Evolutionary conservation across 2,329 filamentous ascomycete species (phyloP).

Genomic region (Parascedosporium putredinis): DNA sequence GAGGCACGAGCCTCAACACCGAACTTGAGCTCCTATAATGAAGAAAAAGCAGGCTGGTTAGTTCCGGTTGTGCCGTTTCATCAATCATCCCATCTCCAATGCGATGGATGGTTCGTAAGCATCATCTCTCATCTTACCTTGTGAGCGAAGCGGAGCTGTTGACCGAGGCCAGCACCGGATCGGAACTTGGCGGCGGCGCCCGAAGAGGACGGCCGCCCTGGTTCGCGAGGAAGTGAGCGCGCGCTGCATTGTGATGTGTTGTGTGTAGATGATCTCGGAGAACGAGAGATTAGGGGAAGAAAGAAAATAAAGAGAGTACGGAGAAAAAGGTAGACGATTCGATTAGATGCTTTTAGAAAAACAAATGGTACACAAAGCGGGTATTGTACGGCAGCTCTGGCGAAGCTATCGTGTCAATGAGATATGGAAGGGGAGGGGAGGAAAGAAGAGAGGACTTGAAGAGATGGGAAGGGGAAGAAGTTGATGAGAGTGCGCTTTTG

Average conservation of each 20-base stretch:
- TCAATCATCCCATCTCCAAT: not conserved
- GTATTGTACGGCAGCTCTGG: constrained; percentile 10
- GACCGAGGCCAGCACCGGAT: constrained; percentile 55
- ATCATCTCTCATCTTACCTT: constrained; percentile 52
- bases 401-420: not conserved
- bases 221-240: constrained; percentile 69
- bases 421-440: not conserved
- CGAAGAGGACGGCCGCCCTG: constrained; percentile 70
- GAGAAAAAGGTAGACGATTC: constrained; percentile 12
- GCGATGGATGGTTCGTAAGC: not conserved
- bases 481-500: constrained; percentile 13
- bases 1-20: constrained; percentile 87
- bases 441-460: constrained; percentile 11
- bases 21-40: constrained; percentile 85
- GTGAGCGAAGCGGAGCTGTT: constrained; percentile 94
- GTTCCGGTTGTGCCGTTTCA: not conserved
- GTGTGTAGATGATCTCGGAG: too few species aligned
- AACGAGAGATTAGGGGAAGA: constrained; percentile 17
- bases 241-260: constrained; percentile 71
- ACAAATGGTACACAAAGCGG: constrained; percentile 2
- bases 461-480: constrained; percentile 10
- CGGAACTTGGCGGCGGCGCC: constrained; percentile 51
- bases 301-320: constrained; percentile 19
- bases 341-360: constrained; percentile 3
- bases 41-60: constrained; percentile 4